These are phyloP conservation scores for Fomes fomentarius DNA, from an alignment of 1,284 basidiomycete species.

Conservation along the genomic window DNA sequence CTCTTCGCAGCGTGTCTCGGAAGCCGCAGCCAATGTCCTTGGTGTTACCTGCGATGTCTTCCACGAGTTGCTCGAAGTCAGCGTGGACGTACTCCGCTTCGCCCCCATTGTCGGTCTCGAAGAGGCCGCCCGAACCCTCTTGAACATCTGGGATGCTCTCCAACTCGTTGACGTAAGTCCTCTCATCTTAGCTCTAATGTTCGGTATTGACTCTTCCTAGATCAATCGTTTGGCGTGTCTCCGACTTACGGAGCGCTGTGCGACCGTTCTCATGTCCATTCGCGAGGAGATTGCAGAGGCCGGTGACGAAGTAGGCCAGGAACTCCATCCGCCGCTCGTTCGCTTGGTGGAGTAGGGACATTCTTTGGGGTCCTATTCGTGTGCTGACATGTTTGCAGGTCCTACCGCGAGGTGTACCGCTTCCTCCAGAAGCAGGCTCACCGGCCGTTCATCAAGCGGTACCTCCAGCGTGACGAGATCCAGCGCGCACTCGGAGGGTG, in stretches of 20 bases:
- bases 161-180: slow-evolving; percentile 61
- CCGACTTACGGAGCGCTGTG: slow-evolving; percentile 54
- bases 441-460: slow-evolving; percentile 78
- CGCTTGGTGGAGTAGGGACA: slow-evolving; percentile 53
- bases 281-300: slow-evolving; percentile 48
- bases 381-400: slow-evolving; percentile 12
- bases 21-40: slow-evolving; percentile 48
- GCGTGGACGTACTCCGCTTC: slow-evolving; percentile 54
- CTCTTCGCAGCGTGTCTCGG: slow-evolving; percentile 28
- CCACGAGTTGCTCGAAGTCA: slow-evolving; percentile 50
- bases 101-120: slow-evolving; percentile 60
- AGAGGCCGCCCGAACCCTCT: slow-evolving; percentile 51
- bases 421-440: slow-evolving; percentile 58
- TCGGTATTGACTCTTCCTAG: too few species aligned
- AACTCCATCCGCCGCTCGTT: slow-evolving; percentile 43
- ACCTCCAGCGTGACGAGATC: slow-evolving; percentile 77
- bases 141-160: slow-evolving; percentile 65
- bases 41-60: slow-evolving; percentile 45
- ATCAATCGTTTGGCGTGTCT: slow-evolving; percentile 56
- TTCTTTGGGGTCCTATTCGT: background rate
- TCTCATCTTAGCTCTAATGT: too few species aligned
- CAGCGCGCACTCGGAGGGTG: slow-evolving; percentile 56
- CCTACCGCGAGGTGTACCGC: slow-evolving; percentile 42
- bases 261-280: slow-evolving; percentile 50
- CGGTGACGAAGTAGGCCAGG: slow-evolving; percentile 39